Percentiles rank a stretch among this genome's conserved stretches.
Evolutionary conservation across 2,329 filamentous ascomycete species (phyloP).

Genomic region (Dichotomopilus funicola): DNA sequence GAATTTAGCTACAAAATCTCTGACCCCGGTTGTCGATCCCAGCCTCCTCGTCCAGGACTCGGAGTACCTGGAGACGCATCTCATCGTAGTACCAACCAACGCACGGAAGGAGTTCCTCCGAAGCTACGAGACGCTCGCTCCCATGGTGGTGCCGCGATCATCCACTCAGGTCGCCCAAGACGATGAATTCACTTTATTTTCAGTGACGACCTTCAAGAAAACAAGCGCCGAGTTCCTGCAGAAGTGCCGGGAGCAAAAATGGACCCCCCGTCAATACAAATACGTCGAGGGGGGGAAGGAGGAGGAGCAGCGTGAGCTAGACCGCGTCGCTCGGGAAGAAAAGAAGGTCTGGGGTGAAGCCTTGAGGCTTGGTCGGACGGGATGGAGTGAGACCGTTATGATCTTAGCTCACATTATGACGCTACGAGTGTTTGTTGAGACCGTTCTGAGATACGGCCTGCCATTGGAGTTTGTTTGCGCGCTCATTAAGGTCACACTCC

Average conservation of each 20-base stretch:
- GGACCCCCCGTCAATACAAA: constrained; percentile 91
- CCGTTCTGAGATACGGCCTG: constrained; percentile 89
- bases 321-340: constrained; percentile 75
- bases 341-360: constrained; percentile 91
- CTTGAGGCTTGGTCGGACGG: constrained; percentile 77
- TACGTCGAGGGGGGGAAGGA: constrained; percentile 85
- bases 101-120: constrained; percentile 82
- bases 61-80: constrained; percentile 93
- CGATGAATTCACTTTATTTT: constrained; percentile 82
- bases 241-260: constrained; percentile 87
- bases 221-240: constrained; percentile 78
- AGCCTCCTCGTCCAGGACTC: constrained; percentile 76
- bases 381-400: constrained; percentile 94
- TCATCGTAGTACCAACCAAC: constrained; percentile 78
- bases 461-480: constrained; percentile 84
- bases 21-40: constrained; percentile 82
- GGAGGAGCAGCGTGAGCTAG: constrained; percentile 80
- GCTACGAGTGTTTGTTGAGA: constrained; percentile 92
- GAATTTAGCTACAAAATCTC: constrained; percentile 88
- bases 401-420: constrained; percentile 91
- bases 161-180: constrained; percentile 74
- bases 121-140: constrained; percentile 78
- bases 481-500: constrained; percentile 65
- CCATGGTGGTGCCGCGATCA: constrained; percentile 91
- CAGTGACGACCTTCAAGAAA: constrained; percentile 92